Evolutionary conservation across 352 stramenopile genomes (phyloP), one percentile per base, ranked within the genome.

Genomic region (Globisporangium cystogenes): DNA sequence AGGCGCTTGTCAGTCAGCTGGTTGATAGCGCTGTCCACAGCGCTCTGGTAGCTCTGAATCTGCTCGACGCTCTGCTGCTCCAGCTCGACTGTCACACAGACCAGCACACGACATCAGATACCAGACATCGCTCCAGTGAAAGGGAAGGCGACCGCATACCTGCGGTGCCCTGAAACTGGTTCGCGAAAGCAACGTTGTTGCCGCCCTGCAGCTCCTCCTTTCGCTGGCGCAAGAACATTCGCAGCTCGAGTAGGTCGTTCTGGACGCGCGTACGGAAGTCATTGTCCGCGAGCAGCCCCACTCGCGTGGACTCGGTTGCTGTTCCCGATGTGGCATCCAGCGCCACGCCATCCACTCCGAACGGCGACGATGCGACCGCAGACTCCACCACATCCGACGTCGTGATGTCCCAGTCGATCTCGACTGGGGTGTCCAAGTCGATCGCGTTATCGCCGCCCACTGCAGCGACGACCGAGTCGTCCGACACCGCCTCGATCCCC

Each of bases 351-450:
- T 43, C 36, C 7, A 57, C 47, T 3, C 37, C 49, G 42, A 62
- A n/a, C n/a, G n/a, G n/a, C n/a, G n/a, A 36, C 14, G 58, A 23
- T 35, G 60, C 43, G 6, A 46, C 63, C 11, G 53, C 48, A n/a
- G 58, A 51, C 12, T 80, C 62, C 27, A 63, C 59, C 7, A 73
- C 58, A 26, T 86, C 67, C 15, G 64, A 66, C 8, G 57, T 74
- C n/a, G 77, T 73, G 40, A 89, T 88, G 45, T 87, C 76, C 81
- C 81, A 91, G 60, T 89, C 76, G 37, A 91, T 91, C 26, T 86
- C 78, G 20, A 78, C 67, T 21, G 77, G 63, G 1, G 53, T 41
- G 36, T 83, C 62, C 11, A 68, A 27, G 48, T 54, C 59, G 31
- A 36, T 14, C 29, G 46, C 58, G 47, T 37, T 47, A 41, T 57